Base-by-base conservation (phyloP, 768 basidiomycete genomes). In the Terana coerulea region DNA sequence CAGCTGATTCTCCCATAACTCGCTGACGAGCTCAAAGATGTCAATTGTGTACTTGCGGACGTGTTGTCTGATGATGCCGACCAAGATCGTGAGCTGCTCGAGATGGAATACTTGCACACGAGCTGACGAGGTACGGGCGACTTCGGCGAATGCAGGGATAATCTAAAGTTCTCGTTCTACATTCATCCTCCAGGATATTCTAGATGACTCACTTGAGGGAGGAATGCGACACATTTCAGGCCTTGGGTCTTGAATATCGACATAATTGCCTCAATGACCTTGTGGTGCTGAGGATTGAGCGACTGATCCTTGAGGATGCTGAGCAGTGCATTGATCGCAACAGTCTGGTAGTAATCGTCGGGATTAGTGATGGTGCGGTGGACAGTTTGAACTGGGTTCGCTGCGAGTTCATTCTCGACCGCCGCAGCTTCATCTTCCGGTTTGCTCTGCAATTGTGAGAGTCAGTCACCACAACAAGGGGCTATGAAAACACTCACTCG, bases 171-270 rank as follows among this genome's bases (percentile, higher is more conserved):
- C 46, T n/a, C n/a, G n/a, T n/a, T n/a, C n/a, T n/a, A 61, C 40
- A 51, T 40, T 70, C 7, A 37, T 22, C 1, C 37, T 31, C 17
- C 28, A 35, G 5, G 7, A 1, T 30, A 28, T 22, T 28, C 6
- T 6, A 14, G 19, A 19, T 24, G 9, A 43, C 66, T 45, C 64
- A 93, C 92, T 76, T 97, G 94, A 37, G 95, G 91, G 22, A 99
- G 71, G 70, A 98, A 98, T 1, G 90, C 82, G 17, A 95, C 94
- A 66, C 93, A 97, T 75, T 95, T 94, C 64, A 98, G 72, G 12
- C 95, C 94, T 64, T 98, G 95, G 0, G 94, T 97, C 69, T 95
- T 94, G 79, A 98, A 99, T 54, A 99, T 98, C 40, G 92, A 88
- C 92, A 98, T 98, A 59, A 99, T 88, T 1, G 94, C 94, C 65